These are phyloP conservation scores for Taiwanofungus camphoratus DNA, from an alignment of 1,284 basidiomycete genomes.

Conservation along the genomic window DNA sequence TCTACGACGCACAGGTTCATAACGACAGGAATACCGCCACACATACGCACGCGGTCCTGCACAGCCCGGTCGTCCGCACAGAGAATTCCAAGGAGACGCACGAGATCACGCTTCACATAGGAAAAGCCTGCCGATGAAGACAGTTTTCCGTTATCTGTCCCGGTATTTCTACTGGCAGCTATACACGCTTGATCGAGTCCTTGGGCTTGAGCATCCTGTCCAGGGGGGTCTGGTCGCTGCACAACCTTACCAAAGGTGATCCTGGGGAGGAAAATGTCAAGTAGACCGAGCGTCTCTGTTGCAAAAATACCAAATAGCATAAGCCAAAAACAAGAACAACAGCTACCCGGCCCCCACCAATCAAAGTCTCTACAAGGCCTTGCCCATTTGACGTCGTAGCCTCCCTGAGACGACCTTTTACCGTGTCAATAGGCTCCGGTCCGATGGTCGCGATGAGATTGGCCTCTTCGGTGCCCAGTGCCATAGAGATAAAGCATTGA, in stretches of 20 bases:
- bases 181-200: too few relatives aligned
- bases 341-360: slow-evolving; percentile 43
- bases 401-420: slow-evolving; percentile 12
- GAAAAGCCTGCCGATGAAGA: slow-evolving; percentile 54
- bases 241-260: slow-evolving; percentile 68
- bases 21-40: slow-evolving; percentile 72
- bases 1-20: slow-evolving; percentile 86
- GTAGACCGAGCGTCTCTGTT: slow-evolving; percentile 59
- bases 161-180: too few relatives aligned
- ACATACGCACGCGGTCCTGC: slow-evolving; percentile 68
- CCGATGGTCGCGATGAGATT: slow-evolving; percentile 1
- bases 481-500: slow-evolving; percentile 69
- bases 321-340: neutral
- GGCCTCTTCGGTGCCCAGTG: slow-evolving; percentile 46
- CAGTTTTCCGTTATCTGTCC: too few relatives aligned
- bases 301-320: slow-evolving; percentile 10
- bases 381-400: slow-evolving; percentile 30
- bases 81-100: slow-evolving; percentile 74
- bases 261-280: slow-evolving; percentile 74
- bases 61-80: slow-evolving; percentile 55
- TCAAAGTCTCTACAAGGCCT: slow-evolving; percentile 49
- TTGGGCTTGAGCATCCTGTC: neutral
- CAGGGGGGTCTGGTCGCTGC: slow-evolving; percentile 16
- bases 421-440: slow-evolving; percentile 1
- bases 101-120: slow-evolving; percentile 79